Base-by-base conservation (phyloP, 1,284 basidiomycete species). In the Puccinia horiana region DNA sequence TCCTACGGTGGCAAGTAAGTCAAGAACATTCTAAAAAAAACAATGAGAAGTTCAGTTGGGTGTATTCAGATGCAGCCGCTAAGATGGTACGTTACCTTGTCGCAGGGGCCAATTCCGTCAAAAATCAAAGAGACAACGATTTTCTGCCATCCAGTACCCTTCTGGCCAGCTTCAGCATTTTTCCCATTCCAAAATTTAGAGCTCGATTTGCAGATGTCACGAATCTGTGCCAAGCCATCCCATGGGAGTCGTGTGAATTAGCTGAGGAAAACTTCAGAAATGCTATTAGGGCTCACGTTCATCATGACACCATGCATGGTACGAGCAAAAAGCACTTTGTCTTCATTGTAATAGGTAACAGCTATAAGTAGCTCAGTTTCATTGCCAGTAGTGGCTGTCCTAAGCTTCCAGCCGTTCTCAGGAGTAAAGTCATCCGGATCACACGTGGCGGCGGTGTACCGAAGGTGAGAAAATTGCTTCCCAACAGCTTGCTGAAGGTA, bases 211-310 rank as follows among this genome's bases (percentile, higher is more conserved):
- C 95, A 97, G 84, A 98, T 98, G 86, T 98, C 96, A 84, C 96
- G 93, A 84, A 99, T 96, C 88, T 99, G 96, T 88, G 94, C 98
- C 97, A 93, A 85, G 96, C 94, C 72, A 93, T 85, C 97, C 94
- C 70, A 97, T 88, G 0, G 95, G n/a, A n/a, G n/a, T n/a, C n/a
- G n/a, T n/a, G n/a, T n/a, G n/a, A n/a, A n/a, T n/a, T n/a, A n/a
- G n/a, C n/a, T n/a, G n/a, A 18, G 37, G 1, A 18, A 56, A 49
- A 42, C 18, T 76, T 11, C 23, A 44, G 58, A 26, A 23, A 4
- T 74, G 54, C 12, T 11, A 35, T 32, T 35, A 37, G 40, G 26
- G 61, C 72, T 75, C n/a, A 81, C 79, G 37, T 81, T 81, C 44
- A 81, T 42, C 79, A 81, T 81, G 23, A 81, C 79, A 47, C 80